Conservation (phyloP, 2,329 filamentous ascomycete genomes). For the Paecilomyces dactylethromorphus region DNA sequence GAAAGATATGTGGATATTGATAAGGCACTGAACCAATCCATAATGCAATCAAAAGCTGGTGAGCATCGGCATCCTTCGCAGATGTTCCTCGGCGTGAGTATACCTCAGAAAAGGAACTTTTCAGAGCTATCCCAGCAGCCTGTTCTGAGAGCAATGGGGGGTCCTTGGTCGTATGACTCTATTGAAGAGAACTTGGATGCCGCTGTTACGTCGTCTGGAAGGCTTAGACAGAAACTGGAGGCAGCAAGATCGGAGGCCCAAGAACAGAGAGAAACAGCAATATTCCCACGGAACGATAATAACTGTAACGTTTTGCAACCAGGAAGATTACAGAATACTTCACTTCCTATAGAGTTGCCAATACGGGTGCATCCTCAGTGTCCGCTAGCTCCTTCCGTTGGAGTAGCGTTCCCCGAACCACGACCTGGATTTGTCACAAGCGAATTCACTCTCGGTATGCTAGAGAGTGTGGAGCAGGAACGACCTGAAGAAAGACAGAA, state of each 20-base stretch:
- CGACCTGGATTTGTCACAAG: background rate
- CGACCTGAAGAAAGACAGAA: background rate
- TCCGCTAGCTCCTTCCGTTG: background rate
- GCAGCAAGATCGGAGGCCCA: slow-evolving; percentile 9
- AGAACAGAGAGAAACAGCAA: background rate
- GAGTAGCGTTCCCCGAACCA: background rate
- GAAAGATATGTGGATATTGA: background rate
- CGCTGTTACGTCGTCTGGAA: slow-evolving; percentile 7
- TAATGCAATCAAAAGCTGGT: background rate
- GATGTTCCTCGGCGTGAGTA: background rate
- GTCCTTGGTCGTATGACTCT: slow-evolving; percentile 10
- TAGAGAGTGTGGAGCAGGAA: background rate
- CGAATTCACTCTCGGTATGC: background rate
- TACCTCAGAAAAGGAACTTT: background rate
- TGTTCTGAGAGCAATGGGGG: slow-evolving; percentile 8
- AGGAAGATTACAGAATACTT: background rate
- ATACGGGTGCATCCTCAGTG: background rate
- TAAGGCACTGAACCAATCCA: background rate
- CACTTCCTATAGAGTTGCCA: background rate
- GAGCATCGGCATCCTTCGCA: background rate
- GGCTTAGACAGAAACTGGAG: slow-evolving; percentile 8
- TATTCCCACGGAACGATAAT: background rate
- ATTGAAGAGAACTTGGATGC: background rate
- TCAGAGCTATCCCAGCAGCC: slow-evolving; percentile 1
- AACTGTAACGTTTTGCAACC: background rate